These are phyloP conservation scores for Herpotrichia juniperi DNA, from an alignment of 2,329 filamentous ascomycete genomes.

Conservation along the genomic window DNA sequence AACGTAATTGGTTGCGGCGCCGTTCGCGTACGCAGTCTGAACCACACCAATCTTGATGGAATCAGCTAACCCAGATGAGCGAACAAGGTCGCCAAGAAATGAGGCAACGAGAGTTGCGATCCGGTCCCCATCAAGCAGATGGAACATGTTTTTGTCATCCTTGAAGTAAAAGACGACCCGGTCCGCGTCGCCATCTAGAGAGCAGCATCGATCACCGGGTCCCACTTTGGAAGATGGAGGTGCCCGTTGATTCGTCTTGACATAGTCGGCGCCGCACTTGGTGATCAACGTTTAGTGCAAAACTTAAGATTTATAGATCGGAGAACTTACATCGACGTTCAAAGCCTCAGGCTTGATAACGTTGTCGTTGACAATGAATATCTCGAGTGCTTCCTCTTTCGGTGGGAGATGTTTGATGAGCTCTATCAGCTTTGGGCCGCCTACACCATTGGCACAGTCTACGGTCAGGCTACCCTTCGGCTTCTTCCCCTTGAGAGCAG, in stretches of 20 bases:
- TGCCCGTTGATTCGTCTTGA: slow-evolving; percentile 94
- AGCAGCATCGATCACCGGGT: slow-evolving; percentile 80
- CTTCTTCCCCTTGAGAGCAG: slow-evolving; percentile 75
- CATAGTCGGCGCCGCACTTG: slow-evolving; percentile 91
- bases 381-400: slow-evolving; percentile 71
- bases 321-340: slow-evolving; percentile 76
- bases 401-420: slow-evolving; percentile 81
- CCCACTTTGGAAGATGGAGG: slow-evolving; percentile 81
- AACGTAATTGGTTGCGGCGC: slow-evolving; percentile 90
- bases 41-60: slow-evolving; percentile 92
- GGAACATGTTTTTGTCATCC: slow-evolving; percentile 82
- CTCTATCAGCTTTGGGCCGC: slow-evolving; percentile 86
- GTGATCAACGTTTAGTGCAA: slow-evolving; percentile 15
- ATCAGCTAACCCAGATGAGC: slow-evolving; percentile 76
- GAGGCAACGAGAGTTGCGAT: slow-evolving; percentile 93
- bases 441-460: slow-evolving; percentile 96
- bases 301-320: not conserved
- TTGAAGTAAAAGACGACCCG: slow-evolving; percentile 94
- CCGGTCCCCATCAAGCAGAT: slow-evolving; percentile 93
- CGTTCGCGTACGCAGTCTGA: slow-evolving; percentile 97
- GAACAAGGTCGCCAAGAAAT: slow-evolving; percentile 88
- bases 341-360: slow-evolving; percentile 87
- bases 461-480: slow-evolving; percentile 77
- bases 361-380: slow-evolving; percentile 91
- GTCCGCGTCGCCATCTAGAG: slow-evolving; percentile 93